Base-by-base conservation (phyloP, 106 monocot species). In the Chionographis japonica region DNA sequence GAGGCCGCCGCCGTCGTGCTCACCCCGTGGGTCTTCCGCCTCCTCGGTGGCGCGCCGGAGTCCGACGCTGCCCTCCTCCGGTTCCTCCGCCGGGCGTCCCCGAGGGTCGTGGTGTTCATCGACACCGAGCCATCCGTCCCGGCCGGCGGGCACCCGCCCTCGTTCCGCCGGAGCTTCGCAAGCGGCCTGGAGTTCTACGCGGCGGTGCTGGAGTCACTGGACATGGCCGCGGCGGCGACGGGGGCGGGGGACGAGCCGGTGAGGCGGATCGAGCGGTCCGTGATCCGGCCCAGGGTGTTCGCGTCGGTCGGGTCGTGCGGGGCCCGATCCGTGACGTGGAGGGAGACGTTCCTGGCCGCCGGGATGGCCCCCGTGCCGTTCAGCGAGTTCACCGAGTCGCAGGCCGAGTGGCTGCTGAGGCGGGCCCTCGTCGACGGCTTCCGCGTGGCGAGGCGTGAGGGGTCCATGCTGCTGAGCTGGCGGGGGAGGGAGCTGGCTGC, bases 331-430 rank as follows among this genome's bases (percentile, higher is more conserved):
- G 40, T 8, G 36, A 12, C 54, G 38, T 84, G 84, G 79, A 38
- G 68, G 58, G 84, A 87, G 35, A n/a, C 69, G 39, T 52, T 91
- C 52, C 65, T 70, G 10, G 58, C 50, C 4, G 65, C 72, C 18
- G 87, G 91, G 39, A 73, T 82, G 54, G 42, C 37, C 15, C 62
- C 74, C 37, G 77, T 60, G 52, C 66, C 50, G 49, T 69, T 85
- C 62, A 91, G 91, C 74, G 79, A 87, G 65, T 79, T 79, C 71
- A 72, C 82, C 17, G 82, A 87, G 82, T 72, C 75, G 62, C 91
- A 91, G 63, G 91, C 91, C 10, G 84, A 87, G 72, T 91, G 84
- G 76, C 71, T 91, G 65, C 42, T 88, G 20, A 39, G 69, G 37
- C 61, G 77, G 17, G 70, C 66, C n/a, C 84, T 79, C 14, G 68